phyloP scores from a whole-genome alignment of 306 rosid genomes.

The Astragalus membranaceus region DNA sequence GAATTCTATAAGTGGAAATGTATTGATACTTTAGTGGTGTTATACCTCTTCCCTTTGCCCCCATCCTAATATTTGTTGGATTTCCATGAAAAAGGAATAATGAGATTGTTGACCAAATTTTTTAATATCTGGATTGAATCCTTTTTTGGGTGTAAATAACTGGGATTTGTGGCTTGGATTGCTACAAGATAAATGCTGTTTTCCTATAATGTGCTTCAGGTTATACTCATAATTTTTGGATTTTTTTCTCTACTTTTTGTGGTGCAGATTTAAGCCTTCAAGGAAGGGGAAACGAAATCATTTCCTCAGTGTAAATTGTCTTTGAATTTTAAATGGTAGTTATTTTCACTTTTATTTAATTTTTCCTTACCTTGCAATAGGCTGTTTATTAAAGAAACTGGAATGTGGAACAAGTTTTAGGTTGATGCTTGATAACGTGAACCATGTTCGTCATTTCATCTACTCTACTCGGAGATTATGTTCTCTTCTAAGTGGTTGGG shows the following conservation, averaged over 20 bases:
- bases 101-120: background rate
- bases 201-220: background rate
- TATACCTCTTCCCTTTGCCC: background rate
- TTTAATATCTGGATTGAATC: background rate
- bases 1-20: background rate
- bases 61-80: background rate
- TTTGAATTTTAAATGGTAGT: background rate
- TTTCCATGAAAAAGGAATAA: background rate
- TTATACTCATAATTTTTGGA: background rate
- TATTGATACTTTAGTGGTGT: background rate
- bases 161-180: background rate
- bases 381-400: constrained; percentile 23
- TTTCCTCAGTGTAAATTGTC: background rate
- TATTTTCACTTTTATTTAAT: background rate
- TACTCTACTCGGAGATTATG: constrained; percentile 35
- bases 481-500: constrained; percentile 37
- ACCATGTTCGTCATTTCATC: constrained; percentile 25
- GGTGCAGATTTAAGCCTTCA: background rate
- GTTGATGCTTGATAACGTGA: constrained; percentile 42
- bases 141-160: background rate
- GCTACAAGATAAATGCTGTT: background rate
- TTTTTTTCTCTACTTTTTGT: background rate
- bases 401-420: constrained; percentile 21
- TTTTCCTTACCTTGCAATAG: constrained; percentile 8
- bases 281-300: background rate